Evolutionary conservation across 441 rosid species (phyloP).

Genomic region (Melastoma candidum): DNA sequence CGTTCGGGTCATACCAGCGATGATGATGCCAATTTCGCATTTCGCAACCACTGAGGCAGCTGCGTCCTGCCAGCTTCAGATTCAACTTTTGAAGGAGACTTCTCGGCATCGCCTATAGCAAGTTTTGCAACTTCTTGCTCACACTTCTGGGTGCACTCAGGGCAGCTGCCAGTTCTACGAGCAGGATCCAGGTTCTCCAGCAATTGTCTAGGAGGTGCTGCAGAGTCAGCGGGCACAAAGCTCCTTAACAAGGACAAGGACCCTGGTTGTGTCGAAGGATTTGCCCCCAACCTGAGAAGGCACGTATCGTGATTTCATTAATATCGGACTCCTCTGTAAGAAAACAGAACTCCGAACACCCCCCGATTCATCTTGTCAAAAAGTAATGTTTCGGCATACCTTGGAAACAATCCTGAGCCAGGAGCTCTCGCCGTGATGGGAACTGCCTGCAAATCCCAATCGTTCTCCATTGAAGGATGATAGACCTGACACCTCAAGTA

Average conservation of each 20-base stretch:
- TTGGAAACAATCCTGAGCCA: slow-evolving; percentile 42
- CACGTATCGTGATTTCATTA: background rate
- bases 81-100: slow-evolving; percentile 30
- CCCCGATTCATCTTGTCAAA: too few species aligned
- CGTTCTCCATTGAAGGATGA: slow-evolving; percentile 81
- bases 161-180: slow-evolving; percentile 47
- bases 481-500: slow-evolving; percentile 86
- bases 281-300: slow-evolving; percentile 39
- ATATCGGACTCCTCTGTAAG: too few species aligned
- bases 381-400: slow-evolving; percentile 26
- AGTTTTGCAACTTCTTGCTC: slow-evolving; percentile 53
- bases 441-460: slow-evolving; percentile 90
- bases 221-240: slow-evolving; percentile 26
- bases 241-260: slow-evolving; percentile 34
- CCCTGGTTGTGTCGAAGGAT: slow-evolving; percentile 43
- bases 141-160: slow-evolving; percentile 50
- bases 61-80: slow-evolving; percentile 28
- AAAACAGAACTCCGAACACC: too few species aligned
- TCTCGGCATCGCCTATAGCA: slow-evolving; percentile 31
- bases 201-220: slow-evolving; percentile 22
- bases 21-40: slow-evolving; percentile 30
- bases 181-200: slow-evolving; percentile 43
- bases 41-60: slow-evolving; percentile 80
- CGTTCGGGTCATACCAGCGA: too few species aligned
- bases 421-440: slow-evolving; percentile 66